Base-by-base conservation (phyloP, 2,329 filamentous ascomycete genomes). In the Hypoxylon sp. region DNA sequence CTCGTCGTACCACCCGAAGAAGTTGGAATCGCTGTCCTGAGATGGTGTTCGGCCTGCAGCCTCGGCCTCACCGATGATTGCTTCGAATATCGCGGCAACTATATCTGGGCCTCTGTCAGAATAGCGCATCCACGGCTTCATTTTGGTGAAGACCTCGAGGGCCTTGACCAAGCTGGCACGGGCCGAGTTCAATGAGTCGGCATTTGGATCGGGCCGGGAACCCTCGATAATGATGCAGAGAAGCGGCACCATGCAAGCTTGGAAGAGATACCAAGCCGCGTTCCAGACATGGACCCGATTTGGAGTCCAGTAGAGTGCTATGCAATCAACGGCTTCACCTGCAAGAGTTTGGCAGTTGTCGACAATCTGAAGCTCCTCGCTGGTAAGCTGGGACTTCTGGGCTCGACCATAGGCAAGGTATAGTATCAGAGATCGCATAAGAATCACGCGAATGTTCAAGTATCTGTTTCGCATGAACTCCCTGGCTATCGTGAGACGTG, bases 391-490 rank as follows among this genome's bases (percentile, higher is more conserved):
- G 3, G 49, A 23, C 8, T 57, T 60, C 20, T 57, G 60, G 33
- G 52, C 54, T n/a, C 53, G 56, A 7, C 53, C 48, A 24, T 60
- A 56, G 9, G 52, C 49, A 17, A 60, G 53, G 29, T 63, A 63
- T n/a, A 63, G 18, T 35, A 63, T 63, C 10, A 60, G 29, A 21
- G 60, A 63, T 15, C 60, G 52, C 60, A 60, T 60, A 18, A 63
- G 26, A 6, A 63, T 63, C 10, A 63, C 26, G 15, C 60, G 56
- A 40, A 63, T 63, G 26, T 63, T 63, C 9, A 57, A 24, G 35
- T 63, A 63, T 8, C 60, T 49, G n/a, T 60, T 63, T 37, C 60
- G 48, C 60, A 63, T 63, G 18, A 63, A 63, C 27, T 63, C 60
- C 8, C 60, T 52, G 4, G 60, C 60, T 6, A 60, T 60, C 8